phyloP scores from a whole-genome alignment of 805 yeast genomes.

The Hanseniaspora nectarophila region DNA sequence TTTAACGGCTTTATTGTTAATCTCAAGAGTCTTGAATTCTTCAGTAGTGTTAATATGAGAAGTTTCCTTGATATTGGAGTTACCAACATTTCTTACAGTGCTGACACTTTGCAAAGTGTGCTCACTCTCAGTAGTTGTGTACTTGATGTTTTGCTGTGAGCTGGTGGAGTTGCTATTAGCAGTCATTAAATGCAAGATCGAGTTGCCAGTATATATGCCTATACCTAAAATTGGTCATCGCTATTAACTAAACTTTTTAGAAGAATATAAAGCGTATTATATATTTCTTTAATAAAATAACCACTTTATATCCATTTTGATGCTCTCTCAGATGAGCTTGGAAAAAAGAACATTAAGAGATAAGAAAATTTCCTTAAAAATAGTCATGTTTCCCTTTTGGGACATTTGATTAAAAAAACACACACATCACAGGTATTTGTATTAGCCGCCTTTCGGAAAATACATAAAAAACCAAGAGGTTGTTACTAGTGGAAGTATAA shows the following conservation, averaged over 20 bases:
- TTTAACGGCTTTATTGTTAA: neutral
- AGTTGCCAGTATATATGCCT: too few species aligned
- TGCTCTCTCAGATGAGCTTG: neutral
- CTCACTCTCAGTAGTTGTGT: neutral
- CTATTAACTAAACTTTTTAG: too few species aligned
- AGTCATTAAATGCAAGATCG: neutral
- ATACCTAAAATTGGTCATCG: too few species aligned
- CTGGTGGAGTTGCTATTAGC: neutral
- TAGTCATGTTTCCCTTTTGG: neutral
- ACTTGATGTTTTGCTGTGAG: neutral
- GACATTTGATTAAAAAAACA: neutral
- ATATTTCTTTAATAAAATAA: too few species aligned
- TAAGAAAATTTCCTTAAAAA: neutral
- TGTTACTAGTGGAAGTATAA: too few species aligned
- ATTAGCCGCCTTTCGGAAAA: neutral
- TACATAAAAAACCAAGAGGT: too few species aligned
- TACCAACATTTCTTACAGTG: constrained; percentile 1
- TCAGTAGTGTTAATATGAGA: neutral
- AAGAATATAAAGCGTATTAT: too few species aligned
- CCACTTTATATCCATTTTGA: too few species aligned
- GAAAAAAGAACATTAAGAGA: neutral
- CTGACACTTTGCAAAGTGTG: neutral
- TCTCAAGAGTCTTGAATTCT: neutral
- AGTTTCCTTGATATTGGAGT: neutral
- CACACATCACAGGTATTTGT: neutral